Conservation (phyloP, 371 early-diverging fungal genomes). For the Rhizopus delemar region DNA sequence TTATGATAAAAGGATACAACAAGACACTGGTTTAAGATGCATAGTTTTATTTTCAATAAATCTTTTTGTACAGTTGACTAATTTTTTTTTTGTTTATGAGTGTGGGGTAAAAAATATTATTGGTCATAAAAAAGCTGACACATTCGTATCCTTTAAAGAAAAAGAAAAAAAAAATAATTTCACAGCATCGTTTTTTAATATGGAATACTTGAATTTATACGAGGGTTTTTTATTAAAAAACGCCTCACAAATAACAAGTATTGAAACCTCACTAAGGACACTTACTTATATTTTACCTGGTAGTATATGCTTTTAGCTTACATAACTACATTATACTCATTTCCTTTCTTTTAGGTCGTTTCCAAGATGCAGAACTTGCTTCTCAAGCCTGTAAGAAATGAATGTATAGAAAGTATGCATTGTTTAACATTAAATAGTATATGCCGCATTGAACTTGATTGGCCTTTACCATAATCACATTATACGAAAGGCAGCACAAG, state of each 20-base stretch:
- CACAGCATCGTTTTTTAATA: neutral
- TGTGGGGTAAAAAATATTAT: too few species aligned
- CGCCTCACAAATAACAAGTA: constrained; percentile 83
- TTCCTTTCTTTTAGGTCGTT: constrained; percentile 68
- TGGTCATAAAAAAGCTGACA: neutral
- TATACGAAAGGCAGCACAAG: constrained; percentile 64
- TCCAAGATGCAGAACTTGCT: constrained; percentile 90
- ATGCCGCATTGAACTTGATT: constrained; percentile 77
- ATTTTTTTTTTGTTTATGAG: too few species aligned
- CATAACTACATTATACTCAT: neutral
- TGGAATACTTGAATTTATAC: constrained; percentile 68
- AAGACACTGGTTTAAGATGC: too few species aligned
- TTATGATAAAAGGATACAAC: too few species aligned
- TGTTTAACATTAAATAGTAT: constrained; percentile 54
- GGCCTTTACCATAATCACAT: constrained; percentile 89
- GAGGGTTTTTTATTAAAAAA: constrained; percentile 82
- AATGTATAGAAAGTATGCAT: neutral
- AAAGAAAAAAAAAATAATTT: neutral
- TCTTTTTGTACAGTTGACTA: too few species aligned
- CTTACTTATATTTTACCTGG: constrained; percentile 93
- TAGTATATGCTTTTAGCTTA: constrained; percentile 37
- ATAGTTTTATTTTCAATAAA: too few species aligned
- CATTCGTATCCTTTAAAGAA: constrained; percentile 1
- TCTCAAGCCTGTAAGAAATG: constrained; percentile 80
- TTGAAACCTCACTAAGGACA: constrained; percentile 85